These are phyloP conservation scores for Alternaria panax DNA, from an alignment of 2,329 filamentous ascomycete species.

Conservation along the genomic window DNA sequence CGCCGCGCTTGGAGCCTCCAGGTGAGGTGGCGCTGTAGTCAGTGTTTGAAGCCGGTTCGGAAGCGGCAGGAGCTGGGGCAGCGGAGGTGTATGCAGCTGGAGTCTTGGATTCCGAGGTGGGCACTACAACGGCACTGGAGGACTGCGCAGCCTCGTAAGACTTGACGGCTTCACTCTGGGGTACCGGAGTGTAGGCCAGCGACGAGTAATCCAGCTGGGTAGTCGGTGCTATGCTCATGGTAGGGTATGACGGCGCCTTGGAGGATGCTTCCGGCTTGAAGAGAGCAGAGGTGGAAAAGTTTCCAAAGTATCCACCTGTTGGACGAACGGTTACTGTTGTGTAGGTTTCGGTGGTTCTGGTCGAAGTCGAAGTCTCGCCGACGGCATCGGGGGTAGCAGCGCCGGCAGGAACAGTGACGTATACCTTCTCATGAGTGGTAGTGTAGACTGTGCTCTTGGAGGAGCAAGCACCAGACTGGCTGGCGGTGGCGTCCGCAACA, in stretches of 20 bases:
- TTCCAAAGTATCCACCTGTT: slow-evolving; percentile 11
- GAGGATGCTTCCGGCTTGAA: slow-evolving; percentile 1
- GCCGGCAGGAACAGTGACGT: slow-evolving; percentile 32
- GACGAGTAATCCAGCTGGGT: neutral
- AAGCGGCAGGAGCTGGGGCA: neutral
- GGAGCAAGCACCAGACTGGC: slow-evolving; percentile 9
- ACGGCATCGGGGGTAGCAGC: slow-evolving; percentile 11
- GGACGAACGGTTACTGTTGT: slow-evolving; percentile 29
- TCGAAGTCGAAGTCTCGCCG: slow-evolving; percentile 17
- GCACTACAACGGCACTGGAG: neutral
- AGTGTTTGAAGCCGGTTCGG: neutral
- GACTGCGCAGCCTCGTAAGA: slow-evolving; percentile 1
- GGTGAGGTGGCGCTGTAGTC: neutral
- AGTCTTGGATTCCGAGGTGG: slow-evolving; percentile 5
- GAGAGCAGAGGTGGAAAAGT: slow-evolving; percentile 18
- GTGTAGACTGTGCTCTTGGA: slow-evolving; percentile 26
- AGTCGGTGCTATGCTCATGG: slow-evolving; percentile 1
- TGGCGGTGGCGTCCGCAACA: slow-evolving; percentile 4
- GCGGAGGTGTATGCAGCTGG: slow-evolving; percentile 13
- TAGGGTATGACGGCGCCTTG: slow-evolving; percentile 11
- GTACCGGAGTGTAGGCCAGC: neutral
- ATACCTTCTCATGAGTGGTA: slow-evolving; percentile 28
- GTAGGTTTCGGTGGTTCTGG: slow-evolving; percentile 21
- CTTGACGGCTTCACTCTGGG: neutral
- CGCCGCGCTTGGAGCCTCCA: slow-evolving; percentile 30